These are phyloP conservation scores for Vanderwaltozyma tropicalis DNA, from an alignment of 805 yeast species.

Conservation along the genomic window DNA sequence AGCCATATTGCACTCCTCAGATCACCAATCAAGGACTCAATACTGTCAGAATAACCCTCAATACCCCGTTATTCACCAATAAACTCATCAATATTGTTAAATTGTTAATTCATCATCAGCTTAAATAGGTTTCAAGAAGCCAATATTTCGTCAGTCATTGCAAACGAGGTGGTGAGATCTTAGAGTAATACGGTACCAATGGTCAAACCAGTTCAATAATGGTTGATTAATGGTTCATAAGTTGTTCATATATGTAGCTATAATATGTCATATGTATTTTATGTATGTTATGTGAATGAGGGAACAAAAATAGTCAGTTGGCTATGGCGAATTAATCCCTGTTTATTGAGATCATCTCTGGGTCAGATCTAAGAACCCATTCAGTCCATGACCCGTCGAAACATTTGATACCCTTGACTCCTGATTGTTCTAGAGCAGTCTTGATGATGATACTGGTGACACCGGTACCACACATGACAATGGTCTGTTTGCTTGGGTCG, in stretches of 20 bases:
- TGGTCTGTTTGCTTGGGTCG: constrained; percentile 48
- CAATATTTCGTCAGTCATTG: too few species aligned
- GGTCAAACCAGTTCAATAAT: too few species aligned
- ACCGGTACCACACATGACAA: constrained; percentile 93
- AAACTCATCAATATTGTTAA: background rate
- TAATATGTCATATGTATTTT: background rate
- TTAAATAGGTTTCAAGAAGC: background rate
- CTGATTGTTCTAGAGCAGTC: constrained; percentile 55
- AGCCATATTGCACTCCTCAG: background rate
- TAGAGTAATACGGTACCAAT: too few species aligned
- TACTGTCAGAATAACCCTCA: background rate
- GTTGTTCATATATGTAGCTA: background rate
- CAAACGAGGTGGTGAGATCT: too few species aligned
- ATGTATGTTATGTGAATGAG: background rate
- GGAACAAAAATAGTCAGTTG: background rate
- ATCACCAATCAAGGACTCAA: background rate
- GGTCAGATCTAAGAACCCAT: constrained; percentile 24
- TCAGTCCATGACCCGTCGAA: constrained; percentile 83
- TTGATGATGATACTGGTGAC: constrained; percentile 87
- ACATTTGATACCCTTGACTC: constrained; percentile 39
- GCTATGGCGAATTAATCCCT: constrained; percentile 8
- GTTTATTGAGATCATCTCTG: constrained; percentile 14
- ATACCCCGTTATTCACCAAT: background rate
- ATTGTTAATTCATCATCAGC: background rate
- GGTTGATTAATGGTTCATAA: background rate